Evolutionary conservation across 148 eudicot genomes (phyloP), one percentile per base, ranked within the genome.

Genomic region (Rhododendron simsii): DNA sequence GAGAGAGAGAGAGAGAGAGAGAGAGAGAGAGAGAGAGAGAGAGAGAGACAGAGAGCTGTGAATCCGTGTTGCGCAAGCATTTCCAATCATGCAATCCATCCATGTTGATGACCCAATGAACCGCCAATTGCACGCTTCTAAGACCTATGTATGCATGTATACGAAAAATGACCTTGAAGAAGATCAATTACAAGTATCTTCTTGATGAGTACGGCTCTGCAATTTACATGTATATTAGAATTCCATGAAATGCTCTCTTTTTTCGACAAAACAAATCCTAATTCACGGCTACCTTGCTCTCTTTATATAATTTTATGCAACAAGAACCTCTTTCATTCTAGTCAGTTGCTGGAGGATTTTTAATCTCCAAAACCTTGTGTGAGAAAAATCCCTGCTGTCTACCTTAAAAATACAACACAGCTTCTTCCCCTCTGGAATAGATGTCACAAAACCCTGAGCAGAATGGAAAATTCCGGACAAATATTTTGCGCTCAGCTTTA

Each of bases 351-450:
- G 12, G 33, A 28, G 83, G 14, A 2, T 7, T 26, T 39, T 48
- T 21, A 48, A 7, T 35, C 30, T 30, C 39, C 16, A 1, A 47
- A 80, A 50, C 21, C 23, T n/a, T 7, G 8, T 21, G 33, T 47
- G 50, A 57, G 57, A 45, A 79, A 26, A 48, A 14, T 1, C 15
- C 67, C 61, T 81, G 67, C n/a, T 18, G 44, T 30, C 83, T 53
- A 18, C 14, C 30, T 41, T 1, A 21, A 30, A 78, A 30, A 7
- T 33, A 30, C 63, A 15, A 16, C n/a, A 23, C 83, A 30, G 67
- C 83, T 53, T 53, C 83, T 53, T 53, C 63, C 67, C 83, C 59
- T 81, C 65, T 16, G 65, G 65, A n/a, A 81, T 30, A 4, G 59
- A 44, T 48, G 59, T 50, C 83, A 53, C 45, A 53, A 67, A 28